Percentiles rank a stretch among this genome's conserved stretches.
phyloP scores from a whole-genome alignment of 176 grass and related monocot genomes.

The Tillandsia fasciculata region DNA sequence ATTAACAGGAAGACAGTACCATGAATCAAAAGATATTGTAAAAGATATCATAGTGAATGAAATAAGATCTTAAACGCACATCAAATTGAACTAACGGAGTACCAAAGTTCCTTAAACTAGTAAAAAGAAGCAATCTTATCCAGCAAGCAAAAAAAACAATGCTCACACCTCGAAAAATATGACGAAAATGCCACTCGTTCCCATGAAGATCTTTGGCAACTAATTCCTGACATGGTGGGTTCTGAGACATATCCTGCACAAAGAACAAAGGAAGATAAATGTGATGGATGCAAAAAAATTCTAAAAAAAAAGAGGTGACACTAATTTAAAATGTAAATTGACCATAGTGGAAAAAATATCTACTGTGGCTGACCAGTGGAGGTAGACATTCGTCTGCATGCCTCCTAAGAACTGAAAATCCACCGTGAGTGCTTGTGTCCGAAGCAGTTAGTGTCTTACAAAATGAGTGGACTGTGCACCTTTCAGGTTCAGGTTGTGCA shows the following conservation, averaged over 20 bases:
- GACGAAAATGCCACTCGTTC: conserved; percentile 88
- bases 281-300: not conserved
- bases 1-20: not conserved
- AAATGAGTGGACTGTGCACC: conserved; percentile 58
- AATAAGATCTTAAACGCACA: not conserved
- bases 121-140: not conserved
- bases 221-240: conserved; percentile 90
- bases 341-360: not conserved
- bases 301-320: not conserved
- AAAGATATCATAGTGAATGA: not conserved
- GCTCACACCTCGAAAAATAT: conserved; percentile 77
- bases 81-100: not conserved
- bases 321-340: not conserved
- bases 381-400: conserved; percentile 98
- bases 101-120: not conserved
- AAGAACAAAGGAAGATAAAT: not conserved
- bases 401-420: conserved; percentile 91
- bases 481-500: conserved; percentile 48
- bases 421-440: conserved; percentile 92
- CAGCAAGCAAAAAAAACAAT: not conserved
- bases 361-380: conserved; percentile 53
- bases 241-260: conserved; percentile 83
- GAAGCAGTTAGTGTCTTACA: conserved; percentile 97
- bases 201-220: conserved; percentile 88
- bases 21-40: not conserved